Conservation (phyloP, 345 rosid genomes). For the Kandelia obovata region DNA sequence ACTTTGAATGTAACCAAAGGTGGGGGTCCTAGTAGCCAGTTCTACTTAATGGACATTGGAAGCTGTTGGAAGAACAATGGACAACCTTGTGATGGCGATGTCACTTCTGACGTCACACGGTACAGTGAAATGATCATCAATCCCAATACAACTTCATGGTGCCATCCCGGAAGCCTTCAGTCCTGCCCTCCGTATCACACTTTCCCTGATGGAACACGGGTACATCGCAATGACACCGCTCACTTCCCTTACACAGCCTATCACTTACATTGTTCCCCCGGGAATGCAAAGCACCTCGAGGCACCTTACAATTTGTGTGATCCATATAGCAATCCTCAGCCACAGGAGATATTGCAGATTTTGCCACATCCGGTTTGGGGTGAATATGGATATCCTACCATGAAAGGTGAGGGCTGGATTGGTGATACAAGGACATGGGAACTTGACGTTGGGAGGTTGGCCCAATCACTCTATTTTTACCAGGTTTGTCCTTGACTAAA, state of each 20-base stretch:
- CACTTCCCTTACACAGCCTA: constrained; percentile 23
- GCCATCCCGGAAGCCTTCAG: constrained; percentile 17
- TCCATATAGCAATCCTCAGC: constrained; percentile 30
- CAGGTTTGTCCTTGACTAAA: constrained; percentile 12
- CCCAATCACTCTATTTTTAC: constrained; percentile 26
- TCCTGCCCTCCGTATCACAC: constrained; percentile 27
- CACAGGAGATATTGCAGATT: constrained; percentile 27
- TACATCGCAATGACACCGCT: constrained; percentile 25
- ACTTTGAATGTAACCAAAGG: constrained; percentile 23
- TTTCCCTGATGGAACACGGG: constrained; percentile 16
- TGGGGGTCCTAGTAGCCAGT: constrained; percentile 27
- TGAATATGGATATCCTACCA: constrained; percentile 27
- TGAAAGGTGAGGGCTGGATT: constrained; percentile 27
- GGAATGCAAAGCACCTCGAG: constrained; percentile 18
- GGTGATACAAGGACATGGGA: constrained; percentile 31
- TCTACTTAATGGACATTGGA: constrained; percentile 29
- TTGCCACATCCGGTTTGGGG: constrained; percentile 33
- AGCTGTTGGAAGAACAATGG: constrained; percentile 34
- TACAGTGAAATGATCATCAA: constrained; percentile 33
- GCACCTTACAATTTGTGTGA: constrained; percentile 25
- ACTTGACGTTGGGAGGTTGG: constrained; percentile 28
- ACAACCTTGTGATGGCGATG: constrained; percentile 26
- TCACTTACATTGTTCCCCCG: constrained; percentile 26
- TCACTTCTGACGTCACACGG: constrained; percentile 21
- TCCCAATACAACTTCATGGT: constrained; percentile 22